phyloP scores from a whole-genome alignment of 2,329 filamentous ascomycete species.

The Davidsoniella eucalypti region DNA sequence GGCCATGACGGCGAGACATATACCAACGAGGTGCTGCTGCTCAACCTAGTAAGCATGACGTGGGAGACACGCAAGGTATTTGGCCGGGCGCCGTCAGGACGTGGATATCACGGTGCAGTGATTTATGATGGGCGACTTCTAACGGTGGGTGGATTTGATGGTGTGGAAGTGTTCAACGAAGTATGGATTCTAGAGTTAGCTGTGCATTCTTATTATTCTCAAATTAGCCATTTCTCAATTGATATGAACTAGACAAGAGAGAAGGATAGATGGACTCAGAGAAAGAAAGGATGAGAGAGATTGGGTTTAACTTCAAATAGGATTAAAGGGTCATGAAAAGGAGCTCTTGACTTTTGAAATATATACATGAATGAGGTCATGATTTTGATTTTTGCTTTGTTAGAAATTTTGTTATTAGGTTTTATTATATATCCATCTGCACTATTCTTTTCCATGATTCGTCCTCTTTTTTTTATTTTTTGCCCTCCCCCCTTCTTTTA shows the following conservation, averaged over 20 bases:
- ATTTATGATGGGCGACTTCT: constrained; percentile 49
- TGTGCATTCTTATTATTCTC: constrained; percentile 55
- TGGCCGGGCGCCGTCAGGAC: constrained; percentile 42
- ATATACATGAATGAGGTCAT: no score
- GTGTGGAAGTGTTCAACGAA: constrained; percentile 49
- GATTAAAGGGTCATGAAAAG: no score
- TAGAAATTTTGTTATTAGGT: no score
- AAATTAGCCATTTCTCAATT: constrained; percentile 57
- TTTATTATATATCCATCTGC: no score
- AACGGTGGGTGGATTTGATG: constrained; percentile 51
- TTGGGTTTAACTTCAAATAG: not conserved
- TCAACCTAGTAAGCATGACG: constrained; percentile 58
- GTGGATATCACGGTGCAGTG: constrained; percentile 51
- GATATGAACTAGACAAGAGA: constrained; percentile 32
- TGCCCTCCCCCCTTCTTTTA: no score
- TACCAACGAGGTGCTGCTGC: constrained; percentile 48
- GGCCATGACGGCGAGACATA: constrained; percentile 57
- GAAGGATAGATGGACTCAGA: no score
- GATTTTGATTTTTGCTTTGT: no score
- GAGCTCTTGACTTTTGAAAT: no score
- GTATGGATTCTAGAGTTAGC: constrained; percentile 51
- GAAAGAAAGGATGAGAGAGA: no score
- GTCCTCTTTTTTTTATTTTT: no score
- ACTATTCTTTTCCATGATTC: no score
- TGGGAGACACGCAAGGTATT: constrained; percentile 53